phyloP scores from a whole-genome alignment of 2,329 filamentous ascomycete species.

The Thelonectria discophora region DNA sequence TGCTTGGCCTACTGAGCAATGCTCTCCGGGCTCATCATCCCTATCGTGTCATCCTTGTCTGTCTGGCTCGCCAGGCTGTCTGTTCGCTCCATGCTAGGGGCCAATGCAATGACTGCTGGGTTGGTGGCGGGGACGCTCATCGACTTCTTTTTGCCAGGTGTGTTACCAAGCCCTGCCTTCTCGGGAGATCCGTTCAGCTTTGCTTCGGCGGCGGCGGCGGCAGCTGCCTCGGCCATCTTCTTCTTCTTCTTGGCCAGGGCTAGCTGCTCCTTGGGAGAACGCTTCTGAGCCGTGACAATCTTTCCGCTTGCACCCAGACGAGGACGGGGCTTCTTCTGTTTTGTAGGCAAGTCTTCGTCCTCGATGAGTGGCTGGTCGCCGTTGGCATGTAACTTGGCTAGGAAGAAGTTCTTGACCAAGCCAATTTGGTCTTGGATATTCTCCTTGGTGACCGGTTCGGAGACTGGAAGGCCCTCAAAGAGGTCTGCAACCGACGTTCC shows the following conservation, averaged over 20 bases:
- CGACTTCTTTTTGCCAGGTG: constrained; percentile 64
- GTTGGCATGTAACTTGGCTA: constrained; percentile 86
- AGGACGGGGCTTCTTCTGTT: constrained; percentile 82
- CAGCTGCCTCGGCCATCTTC: constrained; percentile 73
- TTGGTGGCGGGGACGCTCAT: constrained; percentile 51
- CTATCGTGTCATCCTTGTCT: constrained; percentile 73
- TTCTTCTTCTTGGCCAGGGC: constrained; percentile 89
- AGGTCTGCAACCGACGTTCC: constrained; percentile 67
- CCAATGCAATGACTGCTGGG: constrained; percentile 52
- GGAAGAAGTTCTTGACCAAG: constrained; percentile 90
- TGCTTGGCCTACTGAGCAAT: constrained; percentile 58
- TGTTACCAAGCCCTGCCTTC: constrained; percentile 50
- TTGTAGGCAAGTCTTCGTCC: constrained; percentile 92
- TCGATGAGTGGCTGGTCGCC: constrained; percentile 83
- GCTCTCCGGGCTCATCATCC: constrained; percentile 88
- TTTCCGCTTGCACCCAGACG: constrained; percentile 77
- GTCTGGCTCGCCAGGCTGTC: constrained; percentile 66
- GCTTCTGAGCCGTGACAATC: constrained; percentile 85
- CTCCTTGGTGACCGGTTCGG: constrained; percentile 81
- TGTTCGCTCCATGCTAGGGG: constrained; percentile 64
- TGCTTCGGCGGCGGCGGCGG: constrained; percentile 64
- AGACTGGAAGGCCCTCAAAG: constrained; percentile 73
- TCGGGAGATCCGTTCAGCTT: constrained; percentile 50
- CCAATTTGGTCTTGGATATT: constrained; percentile 84
- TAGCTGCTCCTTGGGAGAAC: constrained; percentile 82